These are phyloP conservation scores for Canavalia gladiata DNA, from an alignment of 306 rosid species.

Conservation along the genomic window DNA sequence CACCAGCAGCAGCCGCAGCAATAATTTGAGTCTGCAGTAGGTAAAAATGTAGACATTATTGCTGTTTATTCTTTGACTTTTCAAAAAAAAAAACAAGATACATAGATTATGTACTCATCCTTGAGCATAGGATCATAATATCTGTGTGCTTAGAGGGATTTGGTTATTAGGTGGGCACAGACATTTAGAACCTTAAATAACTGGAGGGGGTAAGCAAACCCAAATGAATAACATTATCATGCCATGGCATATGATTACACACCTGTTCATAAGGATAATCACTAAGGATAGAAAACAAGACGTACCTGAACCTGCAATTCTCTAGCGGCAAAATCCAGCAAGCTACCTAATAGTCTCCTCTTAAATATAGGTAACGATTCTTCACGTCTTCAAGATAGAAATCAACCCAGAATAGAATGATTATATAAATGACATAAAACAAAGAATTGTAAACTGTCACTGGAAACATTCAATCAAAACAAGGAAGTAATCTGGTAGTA, in stretches of 20 bases:
- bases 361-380: constrained; percentile 90
- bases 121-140: constrained; percentile 25
- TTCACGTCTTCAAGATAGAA: constrained; percentile 78
- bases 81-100: constrained; percentile 35
- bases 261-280: constrained; percentile 40
- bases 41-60: constrained; percentile 59
- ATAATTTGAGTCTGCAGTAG: constrained; percentile 96
- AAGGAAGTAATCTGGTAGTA: constrained; percentile 13
- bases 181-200: constrained; percentile 36
- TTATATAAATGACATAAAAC: constrained; percentile 40
- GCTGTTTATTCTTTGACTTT: constrained; percentile 40
- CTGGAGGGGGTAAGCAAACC: not conserved
- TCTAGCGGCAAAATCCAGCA: constrained; percentile 95
- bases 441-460: constrained; percentile 20
- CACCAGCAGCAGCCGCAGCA: constrained; percentile 98
- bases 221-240: constrained; percentile 26
- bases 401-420: constrained; percentile 48
- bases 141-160: constrained; percentile 14
- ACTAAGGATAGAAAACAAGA: constrained; percentile 29
- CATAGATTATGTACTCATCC: constrained; percentile 34
- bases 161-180: constrained; percentile 6
- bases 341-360: constrained; percentile 89
- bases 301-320: constrained; percentile 97
- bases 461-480: constrained; percentile 32
- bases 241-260: constrained; percentile 18